These are phyloP conservation scores for Angomonas deanei DNA, from an alignment of 208 protist species.

Conservation along the genomic window DNA sequence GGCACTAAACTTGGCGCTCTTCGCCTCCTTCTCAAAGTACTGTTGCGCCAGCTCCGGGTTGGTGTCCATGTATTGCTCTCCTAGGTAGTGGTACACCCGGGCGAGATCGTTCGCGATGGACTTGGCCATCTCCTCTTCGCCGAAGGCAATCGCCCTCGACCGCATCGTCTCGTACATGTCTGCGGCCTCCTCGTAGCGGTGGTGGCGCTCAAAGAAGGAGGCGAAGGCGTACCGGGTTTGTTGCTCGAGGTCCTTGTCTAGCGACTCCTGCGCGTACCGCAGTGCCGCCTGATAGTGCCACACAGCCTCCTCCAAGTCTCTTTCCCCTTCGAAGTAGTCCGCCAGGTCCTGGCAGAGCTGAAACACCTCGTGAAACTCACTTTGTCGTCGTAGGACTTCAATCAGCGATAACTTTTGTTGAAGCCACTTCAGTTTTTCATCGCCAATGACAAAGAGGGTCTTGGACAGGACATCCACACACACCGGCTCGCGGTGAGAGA, in stretches of 20 bases:
- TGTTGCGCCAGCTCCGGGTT: slow-evolving; percentile 34
- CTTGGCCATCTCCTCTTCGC: slow-evolving; percentile 31
- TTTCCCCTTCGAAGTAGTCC: slow-evolving; percentile 79
- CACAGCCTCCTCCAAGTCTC: slow-evolving; percentile 67
- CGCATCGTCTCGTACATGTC: slow-evolving; percentile 65
- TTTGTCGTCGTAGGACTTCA: slow-evolving; percentile 79
- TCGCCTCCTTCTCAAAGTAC: slow-evolving; percentile 46
- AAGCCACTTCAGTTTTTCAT: slow-evolving; percentile 72
- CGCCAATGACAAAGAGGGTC: slow-evolving; percentile 61
- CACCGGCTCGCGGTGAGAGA: slow-evolving; percentile 80
- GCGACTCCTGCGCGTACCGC: slow-evolving; percentile 63
- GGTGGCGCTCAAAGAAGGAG: slow-evolving; percentile 59
- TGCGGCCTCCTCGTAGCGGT: slow-evolving; percentile 39
- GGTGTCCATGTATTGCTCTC: slow-evolving; percentile 23
- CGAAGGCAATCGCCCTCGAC: slow-evolving; percentile 48
- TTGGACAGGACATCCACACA: slow-evolving; percentile 82
- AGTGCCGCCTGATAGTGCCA: slow-evolving; percentile 70
- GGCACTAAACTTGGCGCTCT: slow-evolving; percentile 31
- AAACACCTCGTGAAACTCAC: slow-evolving; percentile 71
- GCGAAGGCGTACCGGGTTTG: slow-evolving; percentile 44
- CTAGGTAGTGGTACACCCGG: slow-evolving; percentile 58
- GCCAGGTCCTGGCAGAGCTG: slow-evolving; percentile 52
- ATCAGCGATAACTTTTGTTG: slow-evolving; percentile 64
- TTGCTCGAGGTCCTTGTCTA: slow-evolving; percentile 66
- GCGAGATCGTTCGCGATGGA: slow-evolving; percentile 54